These are phyloP conservation scores for Penicillium sp. DNA, from an alignment of 2,329 filamentous ascomycete species.

Conservation along the genomic window DNA sequence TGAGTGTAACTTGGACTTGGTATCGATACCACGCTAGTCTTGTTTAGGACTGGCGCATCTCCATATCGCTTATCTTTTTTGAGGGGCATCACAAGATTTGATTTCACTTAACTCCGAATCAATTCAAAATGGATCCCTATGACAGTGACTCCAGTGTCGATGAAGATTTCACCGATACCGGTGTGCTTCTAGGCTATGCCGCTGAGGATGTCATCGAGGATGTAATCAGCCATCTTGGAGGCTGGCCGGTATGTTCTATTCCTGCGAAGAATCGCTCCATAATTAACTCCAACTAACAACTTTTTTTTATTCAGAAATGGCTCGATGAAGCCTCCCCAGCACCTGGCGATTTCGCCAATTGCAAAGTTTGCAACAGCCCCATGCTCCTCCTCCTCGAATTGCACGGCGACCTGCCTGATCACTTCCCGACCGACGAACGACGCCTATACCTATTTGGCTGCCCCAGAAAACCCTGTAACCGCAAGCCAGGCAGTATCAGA, in stretches of 20 bases:
- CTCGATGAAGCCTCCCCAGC: conserved; percentile 69
- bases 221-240: conserved; percentile 82
- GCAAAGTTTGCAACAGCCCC: conserved; percentile 79
- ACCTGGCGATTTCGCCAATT: conserved; percentile 75
- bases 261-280: background rate
- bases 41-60: background rate
- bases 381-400: conserved; percentile 87
- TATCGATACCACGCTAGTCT: background rate
- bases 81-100: conserved; percentile 16
- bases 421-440: conserved; percentile 83
- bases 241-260: conserved; percentile 67
- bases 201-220: conserved; percentile 78
- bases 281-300: conserved; percentile 16
- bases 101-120: conserved; percentile 2
- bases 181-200: conserved; percentile 86
- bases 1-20: background rate
- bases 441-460: conserved; percentile 86
- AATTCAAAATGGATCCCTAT: conserved; percentile 66
- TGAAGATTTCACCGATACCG: conserved; percentile 62
- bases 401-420: conserved; percentile 82
- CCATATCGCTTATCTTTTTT: conserved; percentile 31
- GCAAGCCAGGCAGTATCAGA: conserved; percentile 79
- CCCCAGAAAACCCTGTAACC: conserved; percentile 71
- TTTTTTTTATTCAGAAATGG: conserved; percentile 67
- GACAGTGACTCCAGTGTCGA: conserved; percentile 78